These are phyloP conservation scores for Pseudogymnoascus sp. DNA, from an alignment of 2,329 filamentous ascomycete species.

Conservation along the genomic window DNA sequence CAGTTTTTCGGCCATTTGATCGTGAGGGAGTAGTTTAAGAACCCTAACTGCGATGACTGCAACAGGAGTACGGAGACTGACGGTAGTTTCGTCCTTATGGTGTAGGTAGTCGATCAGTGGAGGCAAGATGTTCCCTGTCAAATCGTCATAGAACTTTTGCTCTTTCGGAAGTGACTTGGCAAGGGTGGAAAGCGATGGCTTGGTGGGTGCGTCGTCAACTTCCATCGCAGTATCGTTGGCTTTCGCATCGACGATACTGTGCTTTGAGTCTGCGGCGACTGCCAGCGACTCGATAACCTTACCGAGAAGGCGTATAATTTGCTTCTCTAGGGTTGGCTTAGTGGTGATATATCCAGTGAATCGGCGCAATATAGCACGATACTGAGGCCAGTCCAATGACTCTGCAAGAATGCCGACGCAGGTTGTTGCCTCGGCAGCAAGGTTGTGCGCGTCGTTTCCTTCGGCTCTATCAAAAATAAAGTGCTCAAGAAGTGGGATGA, in stretches of 20 bases:
- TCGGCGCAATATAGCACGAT: slow-evolving; percentile 73
- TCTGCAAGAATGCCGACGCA: slow-evolving; percentile 69
- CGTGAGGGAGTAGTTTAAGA: slow-evolving; percentile 68
- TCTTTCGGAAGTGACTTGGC: slow-evolving; percentile 59
- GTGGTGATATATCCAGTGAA: slow-evolving; percentile 77
- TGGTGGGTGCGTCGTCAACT: slow-evolving; percentile 30
- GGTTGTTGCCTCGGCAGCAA: slow-evolving; percentile 78
- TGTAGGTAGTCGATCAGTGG: slow-evolving; percentile 79
- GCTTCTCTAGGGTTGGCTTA: slow-evolving; percentile 79
- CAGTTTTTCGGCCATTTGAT: slow-evolving; percentile 66
- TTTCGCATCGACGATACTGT: slow-evolving; percentile 26
- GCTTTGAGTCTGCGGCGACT: slow-evolving; percentile 38
- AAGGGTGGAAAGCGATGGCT: slow-evolving; percentile 39
- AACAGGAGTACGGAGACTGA: slow-evolving; percentile 86
- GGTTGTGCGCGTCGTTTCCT: slow-evolving; percentile 68
- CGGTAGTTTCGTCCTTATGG: slow-evolving; percentile 88
- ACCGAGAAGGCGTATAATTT: slow-evolving; percentile 73
- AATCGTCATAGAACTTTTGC: slow-evolving; percentile 63
- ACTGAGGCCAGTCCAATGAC: slow-evolving; percentile 85
- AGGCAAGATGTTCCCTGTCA: slow-evolving; percentile 70
- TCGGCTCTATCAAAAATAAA: slow-evolving; percentile 82
- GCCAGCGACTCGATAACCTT: slow-evolving; percentile 73
- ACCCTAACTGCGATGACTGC: slow-evolving; percentile 86
- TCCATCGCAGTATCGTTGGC: slow-evolving; percentile 35
- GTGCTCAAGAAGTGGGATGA: slow-evolving; percentile 87